These are phyloP conservation scores for Ganoderma lingzhi DNA, from an alignment of 1,284 basidiomycete species.

Conservation along the genomic window DNA sequence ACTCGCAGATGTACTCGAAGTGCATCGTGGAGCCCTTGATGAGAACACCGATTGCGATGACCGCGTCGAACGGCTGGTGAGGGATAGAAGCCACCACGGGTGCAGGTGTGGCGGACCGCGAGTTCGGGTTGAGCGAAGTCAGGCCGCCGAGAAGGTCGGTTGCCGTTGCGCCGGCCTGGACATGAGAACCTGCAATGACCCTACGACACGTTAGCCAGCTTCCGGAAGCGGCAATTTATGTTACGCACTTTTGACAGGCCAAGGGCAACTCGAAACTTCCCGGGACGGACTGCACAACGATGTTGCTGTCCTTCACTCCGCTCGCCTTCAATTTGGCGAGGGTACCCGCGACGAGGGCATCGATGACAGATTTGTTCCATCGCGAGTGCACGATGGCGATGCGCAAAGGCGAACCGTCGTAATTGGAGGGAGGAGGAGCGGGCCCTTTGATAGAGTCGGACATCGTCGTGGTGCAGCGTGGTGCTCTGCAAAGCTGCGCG, in stretches of 20 bases:
- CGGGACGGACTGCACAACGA: slow-evolving; percentile 91
- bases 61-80: slow-evolving; percentile 86
- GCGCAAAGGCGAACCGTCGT: slow-evolving; percentile 84
- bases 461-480: slow-evolving; percentile 40
- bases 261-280: slow-evolving; percentile 95
- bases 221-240: slow-evolving; percentile 1
- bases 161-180: slow-evolving; percentile 77
- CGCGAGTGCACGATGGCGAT: slow-evolving; percentile 92
- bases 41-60: slow-evolving; percentile 96
- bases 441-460: slow-evolving; percentile 81
- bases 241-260: slow-evolving; percentile 78
- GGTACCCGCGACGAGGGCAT: slow-evolving; percentile 83
- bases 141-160: slow-evolving; percentile 85
- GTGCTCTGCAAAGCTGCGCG: slow-evolving; percentile 15
- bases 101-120: slow-evolving; percentile 59
- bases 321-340: slow-evolving; percentile 80
- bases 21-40: slow-evolving; percentile 99
- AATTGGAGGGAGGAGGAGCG: slow-evolving; percentile 61
- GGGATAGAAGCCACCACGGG: slow-evolving; percentile 52
- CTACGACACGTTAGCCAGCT: slow-evolving; percentile 47
- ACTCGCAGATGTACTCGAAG: slow-evolving; percentile 98
- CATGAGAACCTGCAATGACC: slow-evolving; percentile 84
- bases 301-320: slow-evolving; percentile 91
- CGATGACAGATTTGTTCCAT: slow-evolving; percentile 92
- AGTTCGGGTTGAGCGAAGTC: slow-evolving; percentile 54